These are phyloP conservation scores for Sporothrix dimorphospora DNA, from an alignment of 2,329 filamentous ascomycete species.

Conservation along the genomic window DNA sequence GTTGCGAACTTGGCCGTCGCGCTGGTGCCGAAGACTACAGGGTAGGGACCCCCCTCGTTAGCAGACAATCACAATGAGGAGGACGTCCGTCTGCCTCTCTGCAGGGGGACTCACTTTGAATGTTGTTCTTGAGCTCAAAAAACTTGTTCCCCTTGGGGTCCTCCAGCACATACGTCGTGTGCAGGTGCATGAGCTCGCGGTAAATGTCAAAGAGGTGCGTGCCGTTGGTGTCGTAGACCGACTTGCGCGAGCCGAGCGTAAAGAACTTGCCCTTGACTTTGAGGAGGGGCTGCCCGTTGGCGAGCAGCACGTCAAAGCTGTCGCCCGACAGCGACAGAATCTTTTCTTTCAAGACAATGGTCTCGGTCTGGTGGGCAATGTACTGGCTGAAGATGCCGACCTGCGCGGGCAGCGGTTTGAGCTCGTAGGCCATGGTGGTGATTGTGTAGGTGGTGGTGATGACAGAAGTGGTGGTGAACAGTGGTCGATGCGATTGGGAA, in stretches of 20 bases:
- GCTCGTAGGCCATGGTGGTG: constrained; percentile 20
- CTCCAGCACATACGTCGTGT: constrained; percentile 56
- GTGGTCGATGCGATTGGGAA: not conserved
- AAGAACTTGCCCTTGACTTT: constrained; percentile 59
- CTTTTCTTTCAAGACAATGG: constrained; percentile 63
- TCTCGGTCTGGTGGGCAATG: constrained; percentile 42
- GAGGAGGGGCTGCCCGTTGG: constrained; percentile 57
- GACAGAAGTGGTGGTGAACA: not conserved
- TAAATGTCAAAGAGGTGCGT: constrained; percentile 61
- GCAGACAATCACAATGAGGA: not conserved
- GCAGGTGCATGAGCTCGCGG: constrained; percentile 56
- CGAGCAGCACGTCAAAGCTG: constrained; percentile 64
- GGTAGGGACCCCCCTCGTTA: not conserved
- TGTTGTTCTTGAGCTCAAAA: constrained; percentile 59
- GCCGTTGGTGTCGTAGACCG: constrained; percentile 56
- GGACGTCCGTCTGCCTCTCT: not conserved
- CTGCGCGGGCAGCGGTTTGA: constrained; percentile 27
- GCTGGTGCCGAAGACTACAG: constrained; percentile 57
- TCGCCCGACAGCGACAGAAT: constrained; percentile 65
- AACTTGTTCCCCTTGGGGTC: constrained; percentile 51
- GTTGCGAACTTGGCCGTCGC: constrained; percentile 62
- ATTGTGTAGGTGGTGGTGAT: not conserved
- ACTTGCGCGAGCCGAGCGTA: constrained; percentile 58
- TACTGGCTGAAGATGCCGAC: constrained; percentile 32
- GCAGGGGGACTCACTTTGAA: constrained; percentile 48